Percentiles rank a stretch among this genome's conserved stretches.
Evolutionary conservation across 306 rosid species (phyloP).

Genomic region (Citrullus mucosospermus): DNA sequence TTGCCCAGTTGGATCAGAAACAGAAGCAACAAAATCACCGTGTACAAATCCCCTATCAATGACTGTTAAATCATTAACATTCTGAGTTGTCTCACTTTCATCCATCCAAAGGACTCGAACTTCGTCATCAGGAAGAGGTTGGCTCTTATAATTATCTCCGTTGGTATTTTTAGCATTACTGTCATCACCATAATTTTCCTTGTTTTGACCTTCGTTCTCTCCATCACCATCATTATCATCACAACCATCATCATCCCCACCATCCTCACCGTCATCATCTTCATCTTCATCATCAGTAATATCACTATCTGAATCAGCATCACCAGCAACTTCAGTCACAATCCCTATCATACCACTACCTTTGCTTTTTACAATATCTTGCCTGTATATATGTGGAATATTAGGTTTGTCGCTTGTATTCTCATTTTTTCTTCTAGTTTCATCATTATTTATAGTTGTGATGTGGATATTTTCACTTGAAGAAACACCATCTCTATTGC

Average conservation of each 20-base stretch:
- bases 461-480: constrained; percentile 13
- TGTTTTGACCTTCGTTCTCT: constrained; percentile 30
- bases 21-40: constrained; percentile 86
- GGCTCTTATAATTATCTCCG: constrained; percentile 30
- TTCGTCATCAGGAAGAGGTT: constrained; percentile 59
- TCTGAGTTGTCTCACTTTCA: constrained; percentile 63
- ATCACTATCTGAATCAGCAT: constrained; percentile 68
- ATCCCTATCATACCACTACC: constrained; percentile 48
- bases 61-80: constrained; percentile 42
- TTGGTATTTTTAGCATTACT: constrained; percentile 13
- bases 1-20: constrained; percentile 85
- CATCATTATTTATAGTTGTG: constrained; percentile 32
- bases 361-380: constrained; percentile 66
- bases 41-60: constrained; percentile 87
- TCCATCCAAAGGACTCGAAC: constrained; percentile 86
- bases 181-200: constrained; percentile 22
- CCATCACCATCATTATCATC: constrained; percentile 33
- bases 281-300: constrained; percentile 58
- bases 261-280: constrained; percentile 27
- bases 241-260: constrained; percentile 17
- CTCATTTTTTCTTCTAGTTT: constrained; percentile 21
- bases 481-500: constrained; percentile 13
- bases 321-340: constrained; percentile 91
- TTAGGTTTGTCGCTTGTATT: constrained; percentile 17
- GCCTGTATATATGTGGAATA: constrained; percentile 48